phyloP scores from a whole-genome alignment of 495 filamentous ascomycete species.

The Talaromyces wortmannii region DNA sequence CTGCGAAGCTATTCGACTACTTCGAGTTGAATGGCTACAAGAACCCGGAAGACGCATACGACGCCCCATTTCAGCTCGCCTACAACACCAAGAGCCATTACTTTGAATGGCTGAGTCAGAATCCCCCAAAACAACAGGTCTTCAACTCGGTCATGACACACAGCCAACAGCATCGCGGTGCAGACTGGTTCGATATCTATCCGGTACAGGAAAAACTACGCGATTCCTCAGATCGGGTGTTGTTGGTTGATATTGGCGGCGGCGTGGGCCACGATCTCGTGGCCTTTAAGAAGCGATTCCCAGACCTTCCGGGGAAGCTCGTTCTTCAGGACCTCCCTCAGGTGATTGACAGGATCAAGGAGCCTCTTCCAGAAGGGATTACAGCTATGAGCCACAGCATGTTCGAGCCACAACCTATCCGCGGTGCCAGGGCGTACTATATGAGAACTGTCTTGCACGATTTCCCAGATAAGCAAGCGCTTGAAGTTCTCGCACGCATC shows the following conservation, averaged over 20 bases:
- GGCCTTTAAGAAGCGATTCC: conserved; percentile 23
- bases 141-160: conserved; percentile 19
- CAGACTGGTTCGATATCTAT: conserved; percentile 14
- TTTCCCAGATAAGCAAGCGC: conserved; percentile 35
- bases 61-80: conserved; percentile 21
- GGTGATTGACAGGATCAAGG: conserved; percentile 28
- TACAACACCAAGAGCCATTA: conserved; percentile 17
- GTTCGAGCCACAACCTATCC: conserved; percentile 40
- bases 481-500: conserved; percentile 30
- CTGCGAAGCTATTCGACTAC: conserved; percentile 12
- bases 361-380: conserved; percentile 14
- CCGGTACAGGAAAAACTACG: conserved; percentile 13
- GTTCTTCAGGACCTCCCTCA: conserved; percentile 42
- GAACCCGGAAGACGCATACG: conserved; percentile 12
- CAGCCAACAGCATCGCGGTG: conserved; percentile 1
- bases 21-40: conserved; percentile 16
- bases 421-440: conserved; percentile 21
- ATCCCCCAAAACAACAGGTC: conserved; percentile 5
- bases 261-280: conserved; percentile 38
- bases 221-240: conserved; percentile 10
- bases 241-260: conserved; percentile 18
- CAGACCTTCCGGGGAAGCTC: conserved; percentile 27
- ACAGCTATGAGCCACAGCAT: conserved; percentile 35
- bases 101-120: conserved; percentile 19
- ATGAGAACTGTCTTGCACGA: conserved; percentile 40